phyloP scores from a whole-genome alignment of 768 basidiomycete genomes.

The Lentinula detonsa region DNA sequence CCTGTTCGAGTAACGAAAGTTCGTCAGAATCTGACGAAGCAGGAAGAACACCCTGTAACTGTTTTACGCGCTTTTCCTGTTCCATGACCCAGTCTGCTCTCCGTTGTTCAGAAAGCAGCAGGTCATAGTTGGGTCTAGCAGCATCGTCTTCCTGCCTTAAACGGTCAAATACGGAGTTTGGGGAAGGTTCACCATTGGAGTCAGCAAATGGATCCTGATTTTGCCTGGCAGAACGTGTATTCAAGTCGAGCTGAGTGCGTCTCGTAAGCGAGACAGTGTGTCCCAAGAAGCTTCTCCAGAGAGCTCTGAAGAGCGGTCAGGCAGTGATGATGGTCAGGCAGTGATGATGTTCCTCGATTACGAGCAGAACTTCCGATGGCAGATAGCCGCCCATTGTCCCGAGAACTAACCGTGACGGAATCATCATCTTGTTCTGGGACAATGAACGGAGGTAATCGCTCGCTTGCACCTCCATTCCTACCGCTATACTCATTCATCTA shows the following conservation, averaged over 20 bases:
- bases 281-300: conserved; percentile 15
- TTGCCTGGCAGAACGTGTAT: conserved; percentile 9
- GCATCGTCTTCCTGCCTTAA: conserved; percentile 46
- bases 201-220: conserved; percentile 22
- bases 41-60: conserved; percentile 51
- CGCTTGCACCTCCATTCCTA: conserved; percentile 44
- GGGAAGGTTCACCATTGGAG: conserved; percentile 19
- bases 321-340: conserved; percentile 1
- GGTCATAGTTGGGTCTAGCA: conserved; percentile 35
- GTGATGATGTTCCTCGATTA: not conserved
- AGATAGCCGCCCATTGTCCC: conserved; percentile 32
- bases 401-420: conserved; percentile 69
- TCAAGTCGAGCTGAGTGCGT: not conserved
- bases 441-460: conserved; percentile 45
- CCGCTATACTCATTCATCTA: conserved; percentile 74
- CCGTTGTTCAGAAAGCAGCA: conserved; percentile 50
- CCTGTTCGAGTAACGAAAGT: conserved; percentile 26
- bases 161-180: conserved; percentile 48
- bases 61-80: conserved; percentile 64
- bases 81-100: conserved; percentile 80
- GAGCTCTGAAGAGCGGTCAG: conserved; percentile 6
- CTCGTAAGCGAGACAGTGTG: conserved; percentile 7
- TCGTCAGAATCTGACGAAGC: conserved; percentile 55
- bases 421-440: conserved; percentile 59
- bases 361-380: not conserved